phyloP scores from a whole-genome alignment of 2,329 filamentous ascomycete genomes.

The Aureobasidium subglaciale region DNA sequence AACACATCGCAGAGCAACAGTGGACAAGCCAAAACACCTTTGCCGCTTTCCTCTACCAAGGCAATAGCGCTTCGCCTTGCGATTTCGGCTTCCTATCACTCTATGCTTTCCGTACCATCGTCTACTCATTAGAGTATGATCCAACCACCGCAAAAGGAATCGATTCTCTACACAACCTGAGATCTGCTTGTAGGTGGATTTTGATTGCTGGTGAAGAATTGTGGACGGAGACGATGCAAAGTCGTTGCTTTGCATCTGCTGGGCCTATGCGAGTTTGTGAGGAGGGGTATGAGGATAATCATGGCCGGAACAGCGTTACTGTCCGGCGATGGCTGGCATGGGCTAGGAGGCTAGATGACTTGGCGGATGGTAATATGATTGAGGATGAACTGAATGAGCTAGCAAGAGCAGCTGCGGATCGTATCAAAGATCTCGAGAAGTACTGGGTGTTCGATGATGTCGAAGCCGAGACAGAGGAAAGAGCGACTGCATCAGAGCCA shows the following conservation, averaged over 20 bases:
- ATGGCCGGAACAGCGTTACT: neutral
- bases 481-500: too few relatives aligned
- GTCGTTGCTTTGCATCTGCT: neutral
- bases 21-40: slow-evolving; percentile 1
- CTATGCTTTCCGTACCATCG: neutral
- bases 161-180: neutral
- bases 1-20: neutral
- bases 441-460: neutral
- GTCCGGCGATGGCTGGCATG: neutral
- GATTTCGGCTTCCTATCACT: neutral
- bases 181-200: neutral
- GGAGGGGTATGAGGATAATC: neutral
- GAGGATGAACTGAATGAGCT: neutral
- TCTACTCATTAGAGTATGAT: neutral
- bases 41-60: neutral
- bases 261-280: neutral
- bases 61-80: neutral
- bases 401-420: neutral
- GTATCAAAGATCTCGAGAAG: neutral
- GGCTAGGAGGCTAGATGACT: neutral
- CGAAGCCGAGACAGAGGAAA: too few relatives aligned
- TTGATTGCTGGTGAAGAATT: neutral
- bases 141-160: neutral
- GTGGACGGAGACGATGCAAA: neutral
- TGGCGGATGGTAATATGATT: neutral